Evolutionary conservation across 768 basidiomycete genomes (phyloP).

Genomic region (Suillus brevipes): DNA sequence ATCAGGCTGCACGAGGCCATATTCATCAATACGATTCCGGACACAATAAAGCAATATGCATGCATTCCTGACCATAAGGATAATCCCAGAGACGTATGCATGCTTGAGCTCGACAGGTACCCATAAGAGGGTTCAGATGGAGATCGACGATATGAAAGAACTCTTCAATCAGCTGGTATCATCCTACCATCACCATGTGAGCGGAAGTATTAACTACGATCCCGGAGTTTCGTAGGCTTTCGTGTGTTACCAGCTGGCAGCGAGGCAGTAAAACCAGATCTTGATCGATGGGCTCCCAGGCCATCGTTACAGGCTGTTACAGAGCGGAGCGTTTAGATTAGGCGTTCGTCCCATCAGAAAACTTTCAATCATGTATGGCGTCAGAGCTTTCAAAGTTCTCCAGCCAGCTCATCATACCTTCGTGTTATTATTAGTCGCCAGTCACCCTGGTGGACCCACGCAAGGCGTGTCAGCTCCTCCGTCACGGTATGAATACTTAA

Average conservation of each 20-base stretch:
- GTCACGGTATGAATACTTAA: slow-evolving; percentile 45
- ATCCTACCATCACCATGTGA: neutral
- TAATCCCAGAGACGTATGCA: too few species aligned
- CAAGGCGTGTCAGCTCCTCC: slow-evolving; percentile 1
- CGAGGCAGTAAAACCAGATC: neutral
- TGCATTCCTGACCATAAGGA: neutral
- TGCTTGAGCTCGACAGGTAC: neutral
- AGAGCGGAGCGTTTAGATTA: neutral
- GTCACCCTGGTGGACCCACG: slow-evolving; percentile 14
- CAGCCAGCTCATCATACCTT: neutral
- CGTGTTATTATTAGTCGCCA: neutral
- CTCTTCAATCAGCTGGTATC: neutral
- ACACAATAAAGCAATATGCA: neutral
- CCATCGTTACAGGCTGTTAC: neutral
- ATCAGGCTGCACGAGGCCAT: neutral
- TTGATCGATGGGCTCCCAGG: neutral
- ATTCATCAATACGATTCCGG: neutral
- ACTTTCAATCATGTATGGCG: neutral
- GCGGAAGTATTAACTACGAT: neutral
- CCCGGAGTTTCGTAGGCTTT: neutral
- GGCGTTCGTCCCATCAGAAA: neutral
- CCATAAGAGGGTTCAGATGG: neutral
- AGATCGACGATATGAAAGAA: neutral
- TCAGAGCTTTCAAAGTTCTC: neutral
- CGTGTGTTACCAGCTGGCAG: neutral